A percentile compares a stretch with the other conserved stretches of the same genome.
Evolutionary conservation across 2,329 filamentous ascomycete genomes (phyloP).

Genomic region (Dendrostoma leiphaemia): DNA sequence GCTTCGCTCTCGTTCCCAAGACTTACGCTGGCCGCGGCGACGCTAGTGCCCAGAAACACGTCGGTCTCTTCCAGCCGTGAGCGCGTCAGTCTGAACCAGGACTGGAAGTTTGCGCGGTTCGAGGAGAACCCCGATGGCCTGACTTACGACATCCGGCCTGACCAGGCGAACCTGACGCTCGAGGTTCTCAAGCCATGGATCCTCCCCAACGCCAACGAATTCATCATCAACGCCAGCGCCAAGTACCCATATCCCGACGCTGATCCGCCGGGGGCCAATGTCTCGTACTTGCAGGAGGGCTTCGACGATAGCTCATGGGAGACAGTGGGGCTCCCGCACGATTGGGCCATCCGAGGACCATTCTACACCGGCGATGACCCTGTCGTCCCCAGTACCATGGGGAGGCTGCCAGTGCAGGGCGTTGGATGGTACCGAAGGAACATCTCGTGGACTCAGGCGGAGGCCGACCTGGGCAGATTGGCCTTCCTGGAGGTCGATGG

Average conservation of each 20-base stretch:
- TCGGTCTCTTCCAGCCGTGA: neutral
- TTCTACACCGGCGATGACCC: constrained; percentile 35
- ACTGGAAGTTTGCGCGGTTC: constrained; percentile 5
- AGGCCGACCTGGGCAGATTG: constrained; percentile 33
- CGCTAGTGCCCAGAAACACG: neutral
- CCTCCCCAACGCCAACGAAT: constrained; percentile 11
- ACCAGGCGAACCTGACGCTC: constrained; percentile 7
- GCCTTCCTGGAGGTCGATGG: constrained; percentile 49
- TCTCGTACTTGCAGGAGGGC: constrained; percentile 4
- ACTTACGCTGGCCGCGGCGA: neutral
- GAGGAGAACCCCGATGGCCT: constrained; percentile 12
- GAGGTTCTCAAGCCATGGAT: constrained; percentile 13
- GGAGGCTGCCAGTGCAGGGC: constrained; percentile 47
- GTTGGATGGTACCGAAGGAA: constrained; percentile 52
- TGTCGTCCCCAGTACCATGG: constrained; percentile 37
- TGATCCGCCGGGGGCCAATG: constrained; percentile 8
- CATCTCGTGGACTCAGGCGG: constrained; percentile 27
- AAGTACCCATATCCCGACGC: neutral
- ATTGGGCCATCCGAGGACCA: constrained; percentile 48
- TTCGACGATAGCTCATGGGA: constrained; percentile 41
- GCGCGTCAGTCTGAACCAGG: constrained; percentile 5
- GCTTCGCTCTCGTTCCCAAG: neutral
- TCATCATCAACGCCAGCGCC: neutral
- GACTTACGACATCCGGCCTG: constrained; percentile 12
- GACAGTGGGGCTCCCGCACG: constrained; percentile 41